Conservation (phyloP, 129 eudicot species). For the Solidago caesia region DNA sequence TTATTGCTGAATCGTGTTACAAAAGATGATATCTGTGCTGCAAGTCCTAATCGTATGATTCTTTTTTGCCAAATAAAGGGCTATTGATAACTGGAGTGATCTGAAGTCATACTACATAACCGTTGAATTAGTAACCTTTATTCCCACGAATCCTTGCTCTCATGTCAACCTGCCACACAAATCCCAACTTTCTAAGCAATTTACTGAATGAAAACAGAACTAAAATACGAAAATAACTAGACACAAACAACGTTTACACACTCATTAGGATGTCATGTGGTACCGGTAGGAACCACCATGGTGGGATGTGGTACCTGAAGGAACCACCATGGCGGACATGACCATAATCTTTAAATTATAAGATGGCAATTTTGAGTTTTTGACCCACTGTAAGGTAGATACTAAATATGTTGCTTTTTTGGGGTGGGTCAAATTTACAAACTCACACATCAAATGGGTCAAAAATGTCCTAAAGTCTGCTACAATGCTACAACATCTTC, state of each 20-base stretch:
- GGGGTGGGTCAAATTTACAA: background rate
- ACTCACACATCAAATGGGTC: background rate
- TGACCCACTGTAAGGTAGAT: too few species aligned
- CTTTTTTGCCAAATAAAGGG: slow-evolving; percentile 1
- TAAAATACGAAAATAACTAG: background rate
- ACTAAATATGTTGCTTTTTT: too few species aligned
- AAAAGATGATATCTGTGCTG: background rate
- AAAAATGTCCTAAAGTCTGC: background rate
- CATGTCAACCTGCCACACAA: slow-evolving; percentile 68
- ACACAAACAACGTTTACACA: too few species aligned
- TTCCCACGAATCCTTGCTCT: slow-evolving; percentile 87
- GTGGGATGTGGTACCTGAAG: background rate
- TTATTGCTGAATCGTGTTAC: background rate
- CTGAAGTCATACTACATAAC: background rate
- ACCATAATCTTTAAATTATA: background rate
- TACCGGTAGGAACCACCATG: too few species aligned
- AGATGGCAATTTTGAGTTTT: background rate
- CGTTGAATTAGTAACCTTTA: slow-evolving; percentile 55
- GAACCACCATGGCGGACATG: background rate
- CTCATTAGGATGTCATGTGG: background rate
- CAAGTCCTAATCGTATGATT: background rate
- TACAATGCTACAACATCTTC: too few species aligned
- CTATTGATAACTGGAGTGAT: background rate
- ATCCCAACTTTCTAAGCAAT: background rate
- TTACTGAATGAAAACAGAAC: background rate